A percentile compares a stretch with the other conserved stretches of the same genome.
These are phyloP conservation scores for Strigomonas oncopelti DNA, from an alignment of 208 protist species.

Conservation along the genomic window DNA sequence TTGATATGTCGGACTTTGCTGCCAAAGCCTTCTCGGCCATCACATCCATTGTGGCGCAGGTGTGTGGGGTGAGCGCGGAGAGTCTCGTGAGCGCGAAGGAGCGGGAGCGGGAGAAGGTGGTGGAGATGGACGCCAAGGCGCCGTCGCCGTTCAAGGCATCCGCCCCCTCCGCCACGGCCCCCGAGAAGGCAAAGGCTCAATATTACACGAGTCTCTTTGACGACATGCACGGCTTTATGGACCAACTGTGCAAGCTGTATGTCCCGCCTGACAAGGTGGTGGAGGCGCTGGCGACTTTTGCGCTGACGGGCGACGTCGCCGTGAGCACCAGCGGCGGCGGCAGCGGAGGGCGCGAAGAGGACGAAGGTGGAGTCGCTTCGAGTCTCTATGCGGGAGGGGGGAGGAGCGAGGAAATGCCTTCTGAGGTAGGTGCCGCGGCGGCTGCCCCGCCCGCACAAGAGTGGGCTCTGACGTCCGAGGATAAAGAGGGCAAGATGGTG, in stretches of 20 bases:
- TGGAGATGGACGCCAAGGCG: not conserved
- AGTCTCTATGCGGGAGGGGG: no score
- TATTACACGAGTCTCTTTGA: slow-evolving; percentile 3
- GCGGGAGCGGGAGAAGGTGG: not conserved
- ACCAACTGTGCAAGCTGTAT: slow-evolving; percentile 54
- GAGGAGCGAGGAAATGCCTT: no score
- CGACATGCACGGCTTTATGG: slow-evolving; percentile 29
- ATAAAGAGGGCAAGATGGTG: not conserved
- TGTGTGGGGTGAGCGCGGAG: slow-evolving; percentile 28
- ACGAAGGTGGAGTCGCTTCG: not conserved
- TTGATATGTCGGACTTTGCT: slow-evolving; percentile 76
- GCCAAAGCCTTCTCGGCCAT: slow-evolving; percentile 52
- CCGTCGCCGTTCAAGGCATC: not conserved
- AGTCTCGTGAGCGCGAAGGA: not conserved
- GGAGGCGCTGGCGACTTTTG: slow-evolving; percentile 56
- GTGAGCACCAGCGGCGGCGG: no score
- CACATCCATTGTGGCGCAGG: slow-evolving; percentile 35
- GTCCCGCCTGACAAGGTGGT: slow-evolving; percentile 51
- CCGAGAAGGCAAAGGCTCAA: slow-evolving; percentile 4
- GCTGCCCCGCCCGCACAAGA: no score
- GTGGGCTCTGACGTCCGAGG: not conserved
- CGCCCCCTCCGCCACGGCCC: not conserved
- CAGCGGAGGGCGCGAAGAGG: not conserved
- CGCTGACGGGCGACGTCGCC: slow-evolving; percentile 20
- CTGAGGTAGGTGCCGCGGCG: no score